These are phyloP conservation scores for Tinospora cordifolia DNA, from an alignment of 164 flowering plant species.

Conservation along the genomic window DNA sequence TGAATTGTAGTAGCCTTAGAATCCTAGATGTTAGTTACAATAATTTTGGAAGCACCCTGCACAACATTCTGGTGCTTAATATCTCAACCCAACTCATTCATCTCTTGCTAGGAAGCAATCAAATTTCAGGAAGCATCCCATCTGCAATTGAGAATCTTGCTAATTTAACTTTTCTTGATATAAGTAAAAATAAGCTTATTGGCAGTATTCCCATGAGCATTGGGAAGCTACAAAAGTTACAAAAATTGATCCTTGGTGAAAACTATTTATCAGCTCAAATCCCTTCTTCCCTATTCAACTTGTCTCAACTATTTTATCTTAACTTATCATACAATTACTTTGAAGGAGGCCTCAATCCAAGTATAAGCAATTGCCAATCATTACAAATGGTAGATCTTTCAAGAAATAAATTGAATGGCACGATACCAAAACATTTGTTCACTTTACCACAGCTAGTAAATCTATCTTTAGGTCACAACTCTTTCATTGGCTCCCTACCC, in stretches of 20 bases:
- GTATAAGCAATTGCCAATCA: not conserved
- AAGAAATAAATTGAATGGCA: not conserved
- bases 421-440: not conserved
- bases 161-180: not conserved
- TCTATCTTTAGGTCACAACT: no score
- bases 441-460: no score
- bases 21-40: not conserved
- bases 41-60: not conserved
- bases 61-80: not conserved
- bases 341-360: not conserved
- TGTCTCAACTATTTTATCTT: not conserved
- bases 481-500: not conserved
- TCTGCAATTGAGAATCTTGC: not conserved
- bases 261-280: not conserved
- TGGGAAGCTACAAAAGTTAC: constrained; percentile 6
- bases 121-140: constrained; percentile 8
- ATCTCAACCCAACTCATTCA: not conserved
- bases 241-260: not conserved
- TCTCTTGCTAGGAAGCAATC: not conserved
- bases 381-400: not conserved
- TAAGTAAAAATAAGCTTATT: not conserved
- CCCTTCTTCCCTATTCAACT: constrained; percentile 3
- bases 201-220: not conserved
- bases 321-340: not conserved
- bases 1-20: not conserved